Conservation (phyloP, 768 basidiomycete genomes). For the Rhodotorula babjevae region DNA sequence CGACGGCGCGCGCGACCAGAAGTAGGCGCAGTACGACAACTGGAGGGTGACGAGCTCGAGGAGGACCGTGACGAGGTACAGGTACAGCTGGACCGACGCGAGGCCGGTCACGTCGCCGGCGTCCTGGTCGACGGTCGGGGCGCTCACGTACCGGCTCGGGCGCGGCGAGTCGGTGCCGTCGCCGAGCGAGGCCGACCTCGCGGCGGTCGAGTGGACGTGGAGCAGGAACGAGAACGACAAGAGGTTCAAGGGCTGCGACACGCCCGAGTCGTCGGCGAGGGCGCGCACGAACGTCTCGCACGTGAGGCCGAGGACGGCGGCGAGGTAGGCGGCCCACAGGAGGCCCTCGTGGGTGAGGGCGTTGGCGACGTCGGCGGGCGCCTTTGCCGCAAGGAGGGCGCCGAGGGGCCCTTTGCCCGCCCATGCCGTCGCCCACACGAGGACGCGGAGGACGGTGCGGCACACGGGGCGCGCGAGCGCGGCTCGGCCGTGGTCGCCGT, state of each 20-base stretch:
- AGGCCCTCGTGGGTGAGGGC: constrained; percentile 7
- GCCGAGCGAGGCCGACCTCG: neutral
- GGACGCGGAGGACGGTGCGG: neutral
- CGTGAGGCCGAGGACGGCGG: constrained; percentile 3
- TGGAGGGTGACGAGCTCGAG: constrained; percentile 26
- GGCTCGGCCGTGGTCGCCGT: too few species aligned
- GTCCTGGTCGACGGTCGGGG: too few species aligned
- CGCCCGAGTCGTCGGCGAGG: constrained; percentile 16
- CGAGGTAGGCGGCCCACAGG: constrained; percentile 22
- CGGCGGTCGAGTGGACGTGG: constrained; percentile 23
- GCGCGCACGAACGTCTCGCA: constrained; percentile 29
- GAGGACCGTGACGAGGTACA: constrained; percentile 16
- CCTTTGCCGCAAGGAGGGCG: neutral
- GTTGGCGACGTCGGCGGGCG: too few species aligned
- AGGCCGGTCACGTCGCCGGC: neutral
- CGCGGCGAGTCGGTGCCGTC: neutral
- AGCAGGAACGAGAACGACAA: constrained; percentile 35
- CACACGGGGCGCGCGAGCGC: neutral
- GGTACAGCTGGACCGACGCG: constrained; percentile 12
- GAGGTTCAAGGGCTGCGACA: constrained; percentile 22
- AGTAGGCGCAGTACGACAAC: constrained; percentile 17
- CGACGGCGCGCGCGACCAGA: neutral
- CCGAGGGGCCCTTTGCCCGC: constrained; percentile 8
- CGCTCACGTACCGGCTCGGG: too few species aligned
- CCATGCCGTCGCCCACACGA: neutral